Base-by-base conservation (phyloP, 306 rosid species). In the Betula pendula region DNA sequence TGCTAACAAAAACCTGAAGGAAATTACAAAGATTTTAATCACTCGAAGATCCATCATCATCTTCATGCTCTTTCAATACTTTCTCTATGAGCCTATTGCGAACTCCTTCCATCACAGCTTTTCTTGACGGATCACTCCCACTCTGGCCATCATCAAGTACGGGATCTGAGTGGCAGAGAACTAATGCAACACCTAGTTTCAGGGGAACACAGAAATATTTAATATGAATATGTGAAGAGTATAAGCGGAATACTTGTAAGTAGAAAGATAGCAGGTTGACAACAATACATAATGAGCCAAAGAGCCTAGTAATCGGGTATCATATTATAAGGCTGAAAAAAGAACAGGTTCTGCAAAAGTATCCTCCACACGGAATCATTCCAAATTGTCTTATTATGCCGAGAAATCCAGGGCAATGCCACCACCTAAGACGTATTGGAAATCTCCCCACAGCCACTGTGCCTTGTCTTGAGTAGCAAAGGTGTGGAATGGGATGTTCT, bases 151-250 rank as follows among this genome's bases (percentile, higher is more conserved):
- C 97, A 31, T 88, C 87, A 12, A 95, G 97, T 2, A 92, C 97
- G 47, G 97, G 97, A 80, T 90, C 93, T 48, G 97, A 90, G 73
- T 92, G 92, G 84, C 98, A 95, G 66, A 95, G 89, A 43, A 95
- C 88, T 81, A 95, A 82, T 70, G 98, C 97, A 83, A 90, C 97
- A 74, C 97, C 97, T 92, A 77, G 56, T 80, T 66, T 63, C 80
- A 86, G 2, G 20, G 43, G 44, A 79, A 29, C 71, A 71, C 4
- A 62, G 25, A 79, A 72, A 70, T 4, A 70, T 69, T 75, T 73
- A 62, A 75, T 3, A 38, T 3, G 27, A 19, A 62, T 29, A 19
- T 42, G 13, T 25, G 16, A 11, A 48, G 43, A 29, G 5, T 27
- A 12, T 45, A 31, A 63, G 68, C 60, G 48, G 55, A 77, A 49